These are phyloP conservation scores for Capsicum chinense DNA, from an alignment of 257 asterid genomes.

Conservation along the genomic window DNA sequence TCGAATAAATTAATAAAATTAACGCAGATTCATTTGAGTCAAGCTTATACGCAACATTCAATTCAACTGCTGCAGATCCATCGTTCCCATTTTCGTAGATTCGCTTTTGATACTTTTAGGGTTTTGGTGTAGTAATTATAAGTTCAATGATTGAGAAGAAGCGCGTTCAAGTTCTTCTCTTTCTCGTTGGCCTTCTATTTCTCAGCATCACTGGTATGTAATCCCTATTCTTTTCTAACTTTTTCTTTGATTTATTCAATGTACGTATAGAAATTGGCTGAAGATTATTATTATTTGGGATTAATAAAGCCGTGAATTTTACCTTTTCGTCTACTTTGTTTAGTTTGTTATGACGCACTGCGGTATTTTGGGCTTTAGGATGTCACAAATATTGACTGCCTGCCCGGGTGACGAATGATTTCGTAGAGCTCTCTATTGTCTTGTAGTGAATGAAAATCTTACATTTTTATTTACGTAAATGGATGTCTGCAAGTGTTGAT, in stretches of 20 bases:
- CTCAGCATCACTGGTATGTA: slow-evolving; percentile 77
- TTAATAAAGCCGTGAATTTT: slow-evolving; percentile 1
- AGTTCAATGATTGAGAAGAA: slow-evolving; percentile 57
- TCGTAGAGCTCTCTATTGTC: background rate
- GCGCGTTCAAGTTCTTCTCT: slow-evolving; percentile 68
- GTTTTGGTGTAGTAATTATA: background rate
- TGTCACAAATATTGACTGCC: background rate
- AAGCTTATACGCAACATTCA: no score
- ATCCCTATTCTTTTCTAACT: background rate
- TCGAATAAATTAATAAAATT: background rate
- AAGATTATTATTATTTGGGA: background rate
- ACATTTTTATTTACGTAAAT: background rate
- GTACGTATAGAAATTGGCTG: background rate
- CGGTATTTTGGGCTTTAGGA: background rate
- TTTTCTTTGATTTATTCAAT: no score
- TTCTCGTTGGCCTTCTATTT: slow-evolving; percentile 57
- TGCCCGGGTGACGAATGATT: background rate
- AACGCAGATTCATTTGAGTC: background rate
- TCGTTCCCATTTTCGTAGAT: background rate
- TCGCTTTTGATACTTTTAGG: background rate
- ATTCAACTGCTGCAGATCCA: background rate
- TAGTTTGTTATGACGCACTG: background rate
- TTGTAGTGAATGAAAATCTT: background rate
- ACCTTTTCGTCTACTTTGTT: background rate
- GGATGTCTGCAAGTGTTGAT: background rate